Evolutionary conservation across 441 rosid species (phyloP).

Genomic region (Gossypium davidsonii): DNA sequence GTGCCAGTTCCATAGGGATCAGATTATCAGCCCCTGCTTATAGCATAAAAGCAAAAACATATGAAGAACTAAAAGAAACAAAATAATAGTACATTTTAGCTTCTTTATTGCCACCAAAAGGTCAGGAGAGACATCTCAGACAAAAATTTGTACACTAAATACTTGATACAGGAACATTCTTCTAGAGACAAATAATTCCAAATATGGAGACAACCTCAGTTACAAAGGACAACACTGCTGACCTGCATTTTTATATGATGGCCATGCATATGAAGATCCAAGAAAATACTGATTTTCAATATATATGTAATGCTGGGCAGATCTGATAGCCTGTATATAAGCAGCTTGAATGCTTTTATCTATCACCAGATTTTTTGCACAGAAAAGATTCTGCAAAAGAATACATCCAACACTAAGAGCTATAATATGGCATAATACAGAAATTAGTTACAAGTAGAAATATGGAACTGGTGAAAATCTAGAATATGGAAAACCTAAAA

Average conservation of each 20-base stretch:
- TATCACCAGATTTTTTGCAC: constrained; percentile 49
- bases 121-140: not conserved
- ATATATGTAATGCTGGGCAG: constrained; percentile 70
- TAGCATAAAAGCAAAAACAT: constrained; percentile 13
- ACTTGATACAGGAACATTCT: not conserved
- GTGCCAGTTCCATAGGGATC: constrained; percentile 82
- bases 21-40: constrained; percentile 80
- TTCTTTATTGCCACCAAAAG: not conserved
- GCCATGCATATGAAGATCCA: constrained; percentile 79
- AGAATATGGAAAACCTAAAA: not conserved
- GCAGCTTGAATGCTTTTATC: constrained; percentile 74
- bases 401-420: constrained; percentile 14
- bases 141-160: not conserved
- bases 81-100: not conserved
- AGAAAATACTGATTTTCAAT: constrained; percentile 74
- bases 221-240: not conserved
- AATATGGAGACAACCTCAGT: not conserved
- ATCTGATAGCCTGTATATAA: constrained; percentile 66
- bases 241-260: constrained; percentile 59
- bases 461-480: not conserved
- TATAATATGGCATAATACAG: not conserved
- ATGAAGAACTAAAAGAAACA: constrained; percentile 7
- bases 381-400: constrained; percentile 47
- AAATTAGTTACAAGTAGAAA: not conserved
- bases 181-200: constrained; percentile 8